Evolutionary conservation across 768 basidiomycete species (phyloP).

Genomic region (Suillus lakei): DNA sequence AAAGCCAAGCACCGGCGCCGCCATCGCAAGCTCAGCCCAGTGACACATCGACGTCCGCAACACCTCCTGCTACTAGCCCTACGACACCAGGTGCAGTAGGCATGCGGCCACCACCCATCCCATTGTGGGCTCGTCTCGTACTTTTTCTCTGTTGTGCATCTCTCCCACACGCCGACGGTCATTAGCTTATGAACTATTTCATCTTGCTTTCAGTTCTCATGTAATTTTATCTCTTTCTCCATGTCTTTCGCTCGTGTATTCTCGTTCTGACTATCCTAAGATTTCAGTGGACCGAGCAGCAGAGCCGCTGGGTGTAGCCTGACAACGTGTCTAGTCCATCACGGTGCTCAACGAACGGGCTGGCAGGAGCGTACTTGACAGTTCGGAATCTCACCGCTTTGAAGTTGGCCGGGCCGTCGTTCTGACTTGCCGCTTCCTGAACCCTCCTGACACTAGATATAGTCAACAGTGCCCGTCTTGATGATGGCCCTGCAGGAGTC

Average conservation of each 20-base stretch:
- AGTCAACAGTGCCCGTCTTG: too few species aligned
- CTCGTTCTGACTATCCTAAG: too few species aligned
- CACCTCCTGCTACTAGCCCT: neutral
- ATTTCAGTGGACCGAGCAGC: neutral
- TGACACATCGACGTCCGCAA: neutral
- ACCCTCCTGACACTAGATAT: too few species aligned
- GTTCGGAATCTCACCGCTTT: neutral
- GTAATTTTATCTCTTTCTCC: too few species aligned
- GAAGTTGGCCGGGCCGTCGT: neutral
- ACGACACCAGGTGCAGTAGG: too few species aligned
- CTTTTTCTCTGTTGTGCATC: neutral
- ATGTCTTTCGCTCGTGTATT: too few species aligned
- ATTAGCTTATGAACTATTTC: neutral
- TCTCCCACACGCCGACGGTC: neutral
- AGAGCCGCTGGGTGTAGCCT: neutral
- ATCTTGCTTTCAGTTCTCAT: neutral
- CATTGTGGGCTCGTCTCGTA: neutral
- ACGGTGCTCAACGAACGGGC: neutral
- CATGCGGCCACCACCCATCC: neutral
- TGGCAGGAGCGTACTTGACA: neutral
- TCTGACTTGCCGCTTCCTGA: too few species aligned
- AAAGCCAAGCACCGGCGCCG: neutral
- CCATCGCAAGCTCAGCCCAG: neutral
- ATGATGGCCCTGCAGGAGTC: too few species aligned
- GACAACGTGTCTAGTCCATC: neutral